A percentile compares a stretch with the other conserved stretches of the same genome.
Evolutionary conservation across 2,329 filamentous ascomycete genomes (phyloP).

Genomic region (Pestalotiopsis sp.): DNA sequence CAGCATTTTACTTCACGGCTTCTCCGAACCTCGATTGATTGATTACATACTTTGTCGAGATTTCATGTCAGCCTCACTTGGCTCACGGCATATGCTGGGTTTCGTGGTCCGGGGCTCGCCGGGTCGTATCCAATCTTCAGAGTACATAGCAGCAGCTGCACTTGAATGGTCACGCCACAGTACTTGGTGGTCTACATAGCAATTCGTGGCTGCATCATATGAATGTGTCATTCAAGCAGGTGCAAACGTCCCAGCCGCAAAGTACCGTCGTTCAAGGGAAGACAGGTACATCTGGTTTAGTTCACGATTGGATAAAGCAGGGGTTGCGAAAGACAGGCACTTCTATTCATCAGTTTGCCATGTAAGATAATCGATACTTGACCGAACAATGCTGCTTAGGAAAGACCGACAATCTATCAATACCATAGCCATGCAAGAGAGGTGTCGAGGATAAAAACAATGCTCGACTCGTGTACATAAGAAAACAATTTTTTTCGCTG

Average conservation of each 20-base stretch:
- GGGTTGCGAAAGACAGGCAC: neutral
- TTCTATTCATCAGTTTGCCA: neutral
- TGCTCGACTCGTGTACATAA: neutral
- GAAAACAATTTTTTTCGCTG: neutral
- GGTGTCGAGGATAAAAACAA: neutral
- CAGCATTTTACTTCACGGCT: neutral
- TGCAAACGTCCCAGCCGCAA: no score
- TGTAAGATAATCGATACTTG: neutral
- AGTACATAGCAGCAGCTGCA: no score
- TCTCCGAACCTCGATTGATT: neutral
- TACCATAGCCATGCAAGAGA: conserved; percentile 6
- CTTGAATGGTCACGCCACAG: no score
- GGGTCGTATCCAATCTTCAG: neutral
- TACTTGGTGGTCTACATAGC: no score
- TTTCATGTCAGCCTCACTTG: neutral
- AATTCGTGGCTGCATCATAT: no score
- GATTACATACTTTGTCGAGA: neutral
- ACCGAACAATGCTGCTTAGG: conserved; percentile 6
- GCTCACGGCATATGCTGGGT: neutral
- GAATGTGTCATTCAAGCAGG: no score
- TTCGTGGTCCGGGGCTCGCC: neutral
- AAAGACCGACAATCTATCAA: neutral
- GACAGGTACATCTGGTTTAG: no score
- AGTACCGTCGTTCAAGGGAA: no score
- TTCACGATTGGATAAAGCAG: no score